phyloP scores from a whole-genome alignment of 1,284 basidiomycete genomes.

The Meripilus lineatus region DNA sequence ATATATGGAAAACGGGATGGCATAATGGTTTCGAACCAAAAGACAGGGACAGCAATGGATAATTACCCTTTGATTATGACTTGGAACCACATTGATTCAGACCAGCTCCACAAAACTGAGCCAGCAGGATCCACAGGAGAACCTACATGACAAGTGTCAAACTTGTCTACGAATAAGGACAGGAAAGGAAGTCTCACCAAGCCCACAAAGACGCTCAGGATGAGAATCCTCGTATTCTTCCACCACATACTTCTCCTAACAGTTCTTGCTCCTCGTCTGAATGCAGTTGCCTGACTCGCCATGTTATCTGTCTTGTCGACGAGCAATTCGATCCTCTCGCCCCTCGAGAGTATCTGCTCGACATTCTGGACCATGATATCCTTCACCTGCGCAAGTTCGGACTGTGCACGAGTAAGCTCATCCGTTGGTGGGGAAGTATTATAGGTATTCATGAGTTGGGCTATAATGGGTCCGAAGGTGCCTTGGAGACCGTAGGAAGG shows the following conservation, averaged over 20 bases:
- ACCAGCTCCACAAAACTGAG: constrained; percentile 83
- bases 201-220: constrained; percentile 66
- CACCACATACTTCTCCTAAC: constrained; percentile 96
- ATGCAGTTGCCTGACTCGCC: constrained; percentile 94
- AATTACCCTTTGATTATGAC: too few relatives aligned
- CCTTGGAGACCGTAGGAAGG: constrained; percentile 68
- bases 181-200: constrained; percentile 51
- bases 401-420: constrained; percentile 85
- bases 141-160: constrained; percentile 38
- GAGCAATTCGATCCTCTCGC: constrained; percentile 93
- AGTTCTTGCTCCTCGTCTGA: constrained; percentile 84
- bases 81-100: constrained; percentile 56
- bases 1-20: too few relatives aligned
- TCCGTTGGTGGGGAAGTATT: constrained; percentile 90
- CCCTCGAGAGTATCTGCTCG: constrained; percentile 89
- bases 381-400: constrained; percentile 90
- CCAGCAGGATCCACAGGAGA: constrained; percentile 74
- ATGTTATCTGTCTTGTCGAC: constrained; percentile 98
- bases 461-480: constrained; percentile 61
- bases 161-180: constrained; percentile 12
- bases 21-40: too few relatives aligned
- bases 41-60: too few relatives aligned
- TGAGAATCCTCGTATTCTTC: constrained; percentile 81
- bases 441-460: constrained; percentile 78
- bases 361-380: constrained; percentile 98